Evolutionary conservation across 768 basidiomycete genomes (phyloP), one percentile per base, ranked within the genome.

Genomic region (Auriscalpium orientale): DNA sequence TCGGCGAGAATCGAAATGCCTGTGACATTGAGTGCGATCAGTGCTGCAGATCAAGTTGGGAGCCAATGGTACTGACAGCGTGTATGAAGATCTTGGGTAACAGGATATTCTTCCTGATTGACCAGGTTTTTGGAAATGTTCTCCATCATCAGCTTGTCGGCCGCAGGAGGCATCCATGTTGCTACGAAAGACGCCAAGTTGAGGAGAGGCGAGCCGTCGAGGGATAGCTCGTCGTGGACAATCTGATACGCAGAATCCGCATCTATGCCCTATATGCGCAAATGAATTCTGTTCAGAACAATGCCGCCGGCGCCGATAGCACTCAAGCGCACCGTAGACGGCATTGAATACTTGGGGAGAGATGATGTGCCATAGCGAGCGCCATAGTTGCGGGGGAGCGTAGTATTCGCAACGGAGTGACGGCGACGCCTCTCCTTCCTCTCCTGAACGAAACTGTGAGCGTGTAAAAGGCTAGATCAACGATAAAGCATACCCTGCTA

Each of bases 151-250:
- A 86, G 75, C 59, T 77, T 77, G 58, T 79, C 68, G 22, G 75
- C 80, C 44, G 73, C 62, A 12, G 72, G 70, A 37, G 79, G 76
- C 80, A 82, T 83, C 78, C 79, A 83, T 1, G 84, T 85, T 53
- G 82, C 75, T 8, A 87, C 85, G 60, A 87, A 85, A n/a, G 81
- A 82, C 0, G 84, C 84, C 12, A 86, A 72, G 68, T 85, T 85
- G 68, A 83, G 78, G 35, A 72, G 68, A 10, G 82, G 80, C 33
- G 72, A 68, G 11, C 82, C 83, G 56, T 82, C 80, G 33, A 83
- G 75, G 48, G 70, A 62, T 49, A 84, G 66, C 71, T 81, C 78
- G 72, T 90, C 89, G 58, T 89, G 79, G 44, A 82, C 77, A 53
- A 83, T 74, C 64, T 86, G 68, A 61, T 81, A 81, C 8, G 78